These are phyloP conservation scores for Ascocoryne sarcoides DNA, from an alignment of 2,329 filamentous ascomycete genomes.

Conservation along the genomic window DNA sequence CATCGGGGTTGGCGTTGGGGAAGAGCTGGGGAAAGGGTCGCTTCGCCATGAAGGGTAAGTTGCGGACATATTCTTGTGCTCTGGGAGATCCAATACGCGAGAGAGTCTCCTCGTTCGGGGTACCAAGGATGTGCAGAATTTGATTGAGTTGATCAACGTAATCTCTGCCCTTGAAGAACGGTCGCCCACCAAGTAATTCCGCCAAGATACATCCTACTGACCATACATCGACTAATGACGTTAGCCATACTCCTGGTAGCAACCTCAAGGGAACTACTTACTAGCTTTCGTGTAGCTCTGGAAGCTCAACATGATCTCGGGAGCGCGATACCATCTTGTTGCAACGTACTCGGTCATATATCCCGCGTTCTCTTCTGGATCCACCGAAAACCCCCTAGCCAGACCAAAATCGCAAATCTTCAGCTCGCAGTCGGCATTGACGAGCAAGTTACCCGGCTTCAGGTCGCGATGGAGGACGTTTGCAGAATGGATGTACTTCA, in stretches of 20 bases:
- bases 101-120: conserved; percentile 90
- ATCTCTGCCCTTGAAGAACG: conserved; percentile 98
- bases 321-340: conserved; percentile 96
- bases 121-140: conserved; percentile 95
- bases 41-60: conserved; percentile 91
- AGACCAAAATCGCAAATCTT: conserved; percentile 99
- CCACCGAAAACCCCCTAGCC: conserved; percentile 90
- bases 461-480: conserved; percentile 95
- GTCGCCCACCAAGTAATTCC: conserved; percentile 87
- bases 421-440: conserved; percentile 97
- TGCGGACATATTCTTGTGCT: conserved; percentile 96
- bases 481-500: conserved; percentile 99
- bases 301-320: conserved; percentile 99
- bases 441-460: conserved; percentile 93
- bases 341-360: conserved; percentile 99
- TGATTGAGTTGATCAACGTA: conserved; percentile 99
- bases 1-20: conserved; percentile 90
- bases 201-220: conserved; percentile 97
- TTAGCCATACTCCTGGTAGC: conserved; percentile 4
- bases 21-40: conserved; percentile 82
- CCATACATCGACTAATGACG: conserved; percentile 84
- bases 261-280: conserved; percentile 43
- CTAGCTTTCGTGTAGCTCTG: conserved; percentile 99
- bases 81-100: conserved; percentile 89
- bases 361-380: conserved; percentile 95